Evolutionary conservation across 2,329 filamentous ascomycete genomes (phyloP).

Genomic region (Fusarium sp.): DNA sequence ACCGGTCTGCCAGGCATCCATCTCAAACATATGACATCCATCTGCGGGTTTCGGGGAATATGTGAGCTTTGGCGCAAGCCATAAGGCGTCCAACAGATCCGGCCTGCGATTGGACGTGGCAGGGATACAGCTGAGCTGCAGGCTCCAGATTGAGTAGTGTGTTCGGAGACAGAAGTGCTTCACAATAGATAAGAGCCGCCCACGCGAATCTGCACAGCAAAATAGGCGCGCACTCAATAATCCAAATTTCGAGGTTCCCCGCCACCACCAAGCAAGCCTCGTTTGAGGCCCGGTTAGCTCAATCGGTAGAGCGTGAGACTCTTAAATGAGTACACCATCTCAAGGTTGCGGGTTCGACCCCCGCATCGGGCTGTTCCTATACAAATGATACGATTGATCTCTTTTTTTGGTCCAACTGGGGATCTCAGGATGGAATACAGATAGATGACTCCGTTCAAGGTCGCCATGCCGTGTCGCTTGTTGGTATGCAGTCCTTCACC

Average conservation of each 20-base stretch:
- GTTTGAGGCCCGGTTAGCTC: constrained; percentile 50
- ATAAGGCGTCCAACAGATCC: no score
- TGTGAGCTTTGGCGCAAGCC: no score
- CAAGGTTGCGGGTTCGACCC: constrained; percentile 64
- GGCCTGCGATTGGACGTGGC: no score
- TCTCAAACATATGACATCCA: no score
- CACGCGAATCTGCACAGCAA: no score
- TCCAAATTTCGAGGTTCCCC: no score
- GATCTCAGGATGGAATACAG: neutral
- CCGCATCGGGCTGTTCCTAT: constrained; percentile 54
- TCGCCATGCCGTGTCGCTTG: neutral
- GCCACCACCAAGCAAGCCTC: neutral
- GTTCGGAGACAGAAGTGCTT: no score
- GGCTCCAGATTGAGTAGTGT: no score
- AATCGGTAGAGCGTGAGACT: constrained; percentile 75
- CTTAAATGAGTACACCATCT: constrained; percentile 55
- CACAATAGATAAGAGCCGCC: no score
- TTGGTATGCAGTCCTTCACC: neutral
- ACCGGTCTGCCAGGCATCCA: no score
- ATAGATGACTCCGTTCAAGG: neutral
- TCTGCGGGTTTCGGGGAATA: no score
- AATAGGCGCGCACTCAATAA: neutral
- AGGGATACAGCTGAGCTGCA: no score
- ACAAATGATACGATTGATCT: constrained; percentile 30
- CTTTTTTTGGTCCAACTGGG: neutral